Base-by-base conservation (phyloP, 2,329 filamentous ascomycete species). In the Trichophyton mentagrophytes region DNA sequence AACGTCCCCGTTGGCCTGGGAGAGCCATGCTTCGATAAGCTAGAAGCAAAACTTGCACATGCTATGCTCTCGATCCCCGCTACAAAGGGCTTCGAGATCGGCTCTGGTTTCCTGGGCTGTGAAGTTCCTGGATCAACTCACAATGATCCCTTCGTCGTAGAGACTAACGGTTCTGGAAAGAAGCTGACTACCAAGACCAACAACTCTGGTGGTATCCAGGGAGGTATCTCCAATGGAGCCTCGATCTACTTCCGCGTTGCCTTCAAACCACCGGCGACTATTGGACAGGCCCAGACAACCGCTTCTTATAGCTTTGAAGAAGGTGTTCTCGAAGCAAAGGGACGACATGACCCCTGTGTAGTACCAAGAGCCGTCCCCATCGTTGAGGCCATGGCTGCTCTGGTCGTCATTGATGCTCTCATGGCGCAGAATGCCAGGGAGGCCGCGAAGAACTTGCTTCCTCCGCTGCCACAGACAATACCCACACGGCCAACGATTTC, bases 21-120 rank as follows among this genome's bases (percentile, higher is more conserved):
- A 62, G 93, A 97, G 80, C 93, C 92, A 0, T 88, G 85, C 74
- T 97, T 99, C 74, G 89, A 95, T 75, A 97, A 97, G 79, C 81
- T 97, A 51, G 91, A 99, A 78, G 93, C 93, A 6, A 84, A 83
- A 71, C 84, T 99, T 55, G 91, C 85, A 27, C 92, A 97, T 70
- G 93, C 89, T 57, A 97, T 99, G 89, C 82, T 97, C 65, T 90
- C 85, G 71, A 96, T 97, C 68, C 93, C 93, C 3, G 90, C 93
- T 2, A 92, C 88, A 42, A 99, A 97, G 78, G 92, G 88, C 60
- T 97, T 97, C 71, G 92, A 97, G 72, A 86, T 97, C 66, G 93
- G 93, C 60, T 95, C 89, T 59, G 93, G 93, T 11, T 97, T 97
- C 73, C 85, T 81, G 58, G 92, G 93, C 62, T 88, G 87, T 69